Base-by-base conservation (phyloP, 495 filamentous ascomycete genomes). In the Lentithecium fluviatile region DNA sequence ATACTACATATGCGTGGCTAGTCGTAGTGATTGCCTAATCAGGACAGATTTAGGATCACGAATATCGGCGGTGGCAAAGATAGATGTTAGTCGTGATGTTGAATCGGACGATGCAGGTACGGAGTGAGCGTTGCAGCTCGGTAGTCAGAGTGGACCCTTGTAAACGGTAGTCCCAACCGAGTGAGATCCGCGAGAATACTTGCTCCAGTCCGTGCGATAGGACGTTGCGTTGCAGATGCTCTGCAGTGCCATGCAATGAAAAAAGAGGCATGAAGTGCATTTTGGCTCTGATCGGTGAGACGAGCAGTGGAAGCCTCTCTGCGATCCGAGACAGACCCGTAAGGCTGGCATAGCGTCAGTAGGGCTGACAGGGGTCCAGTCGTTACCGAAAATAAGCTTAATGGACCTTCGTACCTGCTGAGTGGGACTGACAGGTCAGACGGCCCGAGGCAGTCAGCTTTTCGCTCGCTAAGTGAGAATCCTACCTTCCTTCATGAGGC, bases 281-380 rank as follows among this genome's bases (percentile, higher is more conserved):
- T 23, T 54, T 54, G 23, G 17, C 51, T 40, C n/a, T 32, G 29
- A 32, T 10, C 29, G 10, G 29, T 32, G 29, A 32, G 3, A 21
- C 6, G 17, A 24, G 38, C 6, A 17, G 11, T 20, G 15, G 51
- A 52, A 23, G 51, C 21, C 25, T 43, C 36, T 19, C 32, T 38
- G 51, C 2, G 38, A 34, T 32, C 51, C 32, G n/a, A 43, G 23
- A 21, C 21, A 40, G 38, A n/a, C 10, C n/a, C n/a, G 11, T 13
- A 17, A 34, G 32, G 10, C 51, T 54, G 19, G 15, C 51, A n/a
- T n/a, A n/a, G n/a, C n/a, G n/a, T n/a, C n/a, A n/a, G 36, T 56
- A 56, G 40, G 52, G 52, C 52, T 56, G 52, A 56, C 52, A 45
- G 40, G 52, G 52, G 21, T n/a, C n/a, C n/a, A n/a, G n/a, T 56